phyloP scores from a whole-genome alignment of 169 alveolate species.

The Plasmodium cynomolgi region DNA sequence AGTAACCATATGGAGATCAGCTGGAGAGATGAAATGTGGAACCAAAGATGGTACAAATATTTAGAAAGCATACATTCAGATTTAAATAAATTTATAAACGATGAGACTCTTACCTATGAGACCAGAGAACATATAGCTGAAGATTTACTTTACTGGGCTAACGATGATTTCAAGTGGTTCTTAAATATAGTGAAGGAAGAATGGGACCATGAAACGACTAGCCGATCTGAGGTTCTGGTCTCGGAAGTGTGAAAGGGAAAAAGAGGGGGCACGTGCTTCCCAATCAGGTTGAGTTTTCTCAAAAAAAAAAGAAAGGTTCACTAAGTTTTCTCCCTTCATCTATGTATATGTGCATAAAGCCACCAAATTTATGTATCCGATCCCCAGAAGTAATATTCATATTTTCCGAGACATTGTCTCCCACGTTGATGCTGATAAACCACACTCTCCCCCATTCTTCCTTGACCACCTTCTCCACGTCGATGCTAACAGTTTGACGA shows the following conservation, averaged over 20 bases:
- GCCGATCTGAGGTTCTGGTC: neutral
- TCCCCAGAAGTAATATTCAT: too few species aligned
- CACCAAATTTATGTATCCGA: neutral
- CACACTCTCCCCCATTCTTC: too few species aligned
- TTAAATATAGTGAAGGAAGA: slow-evolving; percentile 17
- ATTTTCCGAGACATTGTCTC: neutral
- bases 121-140: neutral
- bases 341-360: neutral
- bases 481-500: neutral
- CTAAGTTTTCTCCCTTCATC: neutral
- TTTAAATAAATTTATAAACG: neutral
- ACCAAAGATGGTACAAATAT: neutral
- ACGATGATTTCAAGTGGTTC: neutral
- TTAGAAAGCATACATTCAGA: slow-evolving; percentile 10
- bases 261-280: neutral
- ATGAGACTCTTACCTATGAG: neutral
- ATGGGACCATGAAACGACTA: neutral
- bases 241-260: neutral
- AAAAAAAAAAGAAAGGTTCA: neutral
- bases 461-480: neutral
- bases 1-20: neutral
- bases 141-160: neutral
- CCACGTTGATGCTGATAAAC: too few species aligned
- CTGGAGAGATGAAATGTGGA: slow-evolving; percentile 40
- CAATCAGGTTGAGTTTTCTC: neutral